phyloP scores from a whole-genome alignment of 2,329 filamentous ascomycete species.

The Botrytis byssoidea region DNA sequence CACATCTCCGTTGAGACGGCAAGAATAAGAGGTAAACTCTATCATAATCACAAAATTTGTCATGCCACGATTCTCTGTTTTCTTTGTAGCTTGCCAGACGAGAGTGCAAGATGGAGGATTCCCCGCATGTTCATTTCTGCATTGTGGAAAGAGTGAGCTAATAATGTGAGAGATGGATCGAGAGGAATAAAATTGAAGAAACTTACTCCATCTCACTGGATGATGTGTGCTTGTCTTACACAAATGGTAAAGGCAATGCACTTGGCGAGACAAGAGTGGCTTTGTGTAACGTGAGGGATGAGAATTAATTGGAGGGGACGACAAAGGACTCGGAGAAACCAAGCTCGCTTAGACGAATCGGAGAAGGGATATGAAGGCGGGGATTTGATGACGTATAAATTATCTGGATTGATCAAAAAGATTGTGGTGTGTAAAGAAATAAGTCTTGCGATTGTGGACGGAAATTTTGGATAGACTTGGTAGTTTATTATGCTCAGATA shows the following conservation, averaged over 20 bases:
- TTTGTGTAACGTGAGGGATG: background rate
- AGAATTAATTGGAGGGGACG: background rate
- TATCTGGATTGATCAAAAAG: background rate
- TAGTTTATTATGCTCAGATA: background rate
- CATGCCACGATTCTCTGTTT: conserved; percentile 12
- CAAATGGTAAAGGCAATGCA: background rate
- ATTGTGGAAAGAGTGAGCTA: background rate
- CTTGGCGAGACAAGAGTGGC: conserved; percentile 2
- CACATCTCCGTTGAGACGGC: background rate
- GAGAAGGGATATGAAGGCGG: background rate
- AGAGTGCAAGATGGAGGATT: background rate
- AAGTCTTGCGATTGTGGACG: background rate
- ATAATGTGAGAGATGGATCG: background rate
- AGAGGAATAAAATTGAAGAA: background rate
- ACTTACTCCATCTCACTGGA: background rate
- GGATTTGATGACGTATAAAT: conserved; percentile 11
- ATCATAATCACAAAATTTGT: background rate
- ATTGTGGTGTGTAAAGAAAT: background rate
- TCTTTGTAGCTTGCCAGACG: background rate
- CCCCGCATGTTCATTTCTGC: conserved; percentile 1
- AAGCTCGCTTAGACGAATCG: conserved; percentile 9
- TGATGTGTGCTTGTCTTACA: background rate
- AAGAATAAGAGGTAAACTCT: background rate
- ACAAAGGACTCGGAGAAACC: background rate
- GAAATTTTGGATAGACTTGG: background rate